Conservation (phyloP, 208 protist species). For the Leishmania turanica region DNA sequence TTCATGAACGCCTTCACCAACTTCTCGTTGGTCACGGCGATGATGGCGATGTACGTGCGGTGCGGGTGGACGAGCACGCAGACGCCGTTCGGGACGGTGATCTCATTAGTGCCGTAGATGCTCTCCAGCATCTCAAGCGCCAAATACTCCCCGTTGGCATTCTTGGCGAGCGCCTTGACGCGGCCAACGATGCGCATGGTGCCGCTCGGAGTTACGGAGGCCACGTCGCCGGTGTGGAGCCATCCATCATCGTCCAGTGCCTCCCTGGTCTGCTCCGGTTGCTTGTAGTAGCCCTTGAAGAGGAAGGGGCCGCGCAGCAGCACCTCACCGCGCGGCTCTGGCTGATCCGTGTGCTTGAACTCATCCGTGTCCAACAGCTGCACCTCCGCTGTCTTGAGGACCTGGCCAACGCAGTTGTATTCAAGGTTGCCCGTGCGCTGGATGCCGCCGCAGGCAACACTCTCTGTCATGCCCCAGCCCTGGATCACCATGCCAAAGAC, state of each 20-base stretch:
- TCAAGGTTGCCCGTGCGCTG: slow-evolving; percentile 66
- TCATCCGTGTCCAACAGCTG: slow-evolving; percentile 90
- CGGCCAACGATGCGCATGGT: slow-evolving; percentile 82
- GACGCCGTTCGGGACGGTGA: slow-evolving; percentile 58
- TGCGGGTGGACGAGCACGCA: slow-evolving; percentile 82
- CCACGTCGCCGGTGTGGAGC: slow-evolving; percentile 92
- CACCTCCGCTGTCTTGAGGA: slow-evolving; percentile 80
- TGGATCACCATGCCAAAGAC: slow-evolving; percentile 83
- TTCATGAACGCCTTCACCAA: slow-evolving; percentile 55
- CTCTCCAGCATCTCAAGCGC: slow-evolving; percentile 84
- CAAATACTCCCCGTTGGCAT: slow-evolving; percentile 92
- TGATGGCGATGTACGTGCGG: slow-evolving; percentile 64
- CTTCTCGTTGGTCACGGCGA: slow-evolving; percentile 60
- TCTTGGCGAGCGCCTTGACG: slow-evolving; percentile 93
- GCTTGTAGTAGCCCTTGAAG: slow-evolving; percentile 91
- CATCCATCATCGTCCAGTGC: slow-evolving; percentile 78
- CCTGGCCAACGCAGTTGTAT: slow-evolving; percentile 71
- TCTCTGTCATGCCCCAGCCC: slow-evolving; percentile 92
- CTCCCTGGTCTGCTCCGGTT: slow-evolving; percentile 82
- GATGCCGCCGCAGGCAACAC: slow-evolving; percentile 59
- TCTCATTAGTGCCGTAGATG: slow-evolving; percentile 64
- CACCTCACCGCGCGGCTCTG: slow-evolving; percentile 79
- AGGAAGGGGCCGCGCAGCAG: slow-evolving; percentile 72
- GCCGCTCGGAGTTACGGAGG: slow-evolving; percentile 51
- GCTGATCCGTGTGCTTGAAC: slow-evolving; percentile 78